Evolutionary conservation across 768 basidiomycete species (phyloP).

Genomic region (Rhizopogon sp.): DNA sequence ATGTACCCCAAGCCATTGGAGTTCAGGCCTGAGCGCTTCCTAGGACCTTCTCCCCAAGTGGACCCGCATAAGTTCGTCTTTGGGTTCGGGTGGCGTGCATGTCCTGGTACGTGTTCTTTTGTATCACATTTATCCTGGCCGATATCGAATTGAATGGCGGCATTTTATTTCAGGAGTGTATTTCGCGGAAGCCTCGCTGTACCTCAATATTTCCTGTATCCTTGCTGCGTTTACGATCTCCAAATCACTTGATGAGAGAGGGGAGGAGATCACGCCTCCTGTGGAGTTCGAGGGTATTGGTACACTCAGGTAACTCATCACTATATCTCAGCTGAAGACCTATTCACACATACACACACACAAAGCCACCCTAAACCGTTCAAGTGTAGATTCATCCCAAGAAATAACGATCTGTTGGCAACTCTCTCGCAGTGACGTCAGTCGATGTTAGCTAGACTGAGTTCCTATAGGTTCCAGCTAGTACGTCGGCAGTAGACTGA

Average conservation of each 20-base stretch:
- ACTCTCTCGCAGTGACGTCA: no score
- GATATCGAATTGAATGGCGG: background rate
- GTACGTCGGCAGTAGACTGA: no score
- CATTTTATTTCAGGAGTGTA: conserved; percentile 5
- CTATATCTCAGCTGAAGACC: background rate
- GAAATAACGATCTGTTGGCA: background rate
- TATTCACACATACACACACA: no score
- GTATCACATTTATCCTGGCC: no score
- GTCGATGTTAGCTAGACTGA: no score
- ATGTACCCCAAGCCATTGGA: conserved; percentile 42
- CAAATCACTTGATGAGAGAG: conserved; percentile 24
- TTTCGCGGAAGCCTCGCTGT: conserved; percentile 30
- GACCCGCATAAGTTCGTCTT: conserved; percentile 9
- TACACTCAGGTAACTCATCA: background rate
- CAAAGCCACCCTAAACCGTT: background rate
- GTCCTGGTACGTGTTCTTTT: no score
- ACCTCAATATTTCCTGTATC: conserved; percentile 30
- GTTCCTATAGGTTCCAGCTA: no score
- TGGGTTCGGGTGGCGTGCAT: conserved; percentile 11
- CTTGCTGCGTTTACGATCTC: conserved; percentile 34
- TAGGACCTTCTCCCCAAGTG: conserved; percentile 14
- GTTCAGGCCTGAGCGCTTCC: conserved; percentile 45
- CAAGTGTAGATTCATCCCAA: background rate
- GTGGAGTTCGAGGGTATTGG: no score
- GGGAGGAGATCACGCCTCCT: no score